These are phyloP conservation scores for Tolypocladium endophyticum DNA, from an alignment of 2,329 filamentous ascomycete species.

Conservation along the genomic window DNA sequence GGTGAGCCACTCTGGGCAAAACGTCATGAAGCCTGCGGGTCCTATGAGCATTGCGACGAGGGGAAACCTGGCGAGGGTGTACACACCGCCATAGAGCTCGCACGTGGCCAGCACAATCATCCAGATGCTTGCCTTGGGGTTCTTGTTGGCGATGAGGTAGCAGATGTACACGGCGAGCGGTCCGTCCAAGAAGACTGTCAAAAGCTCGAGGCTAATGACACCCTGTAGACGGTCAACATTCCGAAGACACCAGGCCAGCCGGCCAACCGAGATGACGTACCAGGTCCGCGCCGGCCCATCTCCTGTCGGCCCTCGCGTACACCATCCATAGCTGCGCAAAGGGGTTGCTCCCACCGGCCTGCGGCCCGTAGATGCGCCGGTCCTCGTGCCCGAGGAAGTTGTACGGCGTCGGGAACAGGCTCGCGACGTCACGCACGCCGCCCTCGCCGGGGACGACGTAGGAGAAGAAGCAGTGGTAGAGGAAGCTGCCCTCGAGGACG, in stretches of 20 bases:
- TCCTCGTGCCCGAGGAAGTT: conserved; percentile 41
- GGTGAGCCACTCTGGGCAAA: conserved; percentile 58
- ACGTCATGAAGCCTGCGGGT: conserved; percentile 55
- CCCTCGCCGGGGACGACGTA: conserved; percentile 23
- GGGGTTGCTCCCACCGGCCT: conserved; percentile 42
- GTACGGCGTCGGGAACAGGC: conserved; percentile 35
- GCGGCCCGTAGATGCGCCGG: conserved; percentile 41
- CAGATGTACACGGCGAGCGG: conserved; percentile 50
- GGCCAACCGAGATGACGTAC: conserved; percentile 19
- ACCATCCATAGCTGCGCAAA: conserved; percentile 59
- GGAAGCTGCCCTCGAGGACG: conserved; percentile 79
- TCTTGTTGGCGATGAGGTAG: conserved; percentile 45
- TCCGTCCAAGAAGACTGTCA: conserved; percentile 54
- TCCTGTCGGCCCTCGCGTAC: conserved; percentile 51
- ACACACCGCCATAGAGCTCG: conserved; percentile 53
- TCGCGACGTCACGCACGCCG: conserved; percentile 16
- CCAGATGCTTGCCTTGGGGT: conserved; percentile 45
- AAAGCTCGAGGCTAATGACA: conserved; percentile 53
- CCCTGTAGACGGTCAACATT: conserved; percentile 21
- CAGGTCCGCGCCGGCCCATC: conserved; percentile 55
- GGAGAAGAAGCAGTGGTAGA: conserved; percentile 87
- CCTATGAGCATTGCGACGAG: neutral
- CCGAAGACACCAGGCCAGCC: neutral
- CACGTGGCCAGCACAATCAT: conserved; percentile 56
- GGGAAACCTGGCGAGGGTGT: neutral